Evolutionary conservation across 2,329 filamentous ascomycete genomes (phyloP).

Genomic region (Microdochium paspali): DNA sequence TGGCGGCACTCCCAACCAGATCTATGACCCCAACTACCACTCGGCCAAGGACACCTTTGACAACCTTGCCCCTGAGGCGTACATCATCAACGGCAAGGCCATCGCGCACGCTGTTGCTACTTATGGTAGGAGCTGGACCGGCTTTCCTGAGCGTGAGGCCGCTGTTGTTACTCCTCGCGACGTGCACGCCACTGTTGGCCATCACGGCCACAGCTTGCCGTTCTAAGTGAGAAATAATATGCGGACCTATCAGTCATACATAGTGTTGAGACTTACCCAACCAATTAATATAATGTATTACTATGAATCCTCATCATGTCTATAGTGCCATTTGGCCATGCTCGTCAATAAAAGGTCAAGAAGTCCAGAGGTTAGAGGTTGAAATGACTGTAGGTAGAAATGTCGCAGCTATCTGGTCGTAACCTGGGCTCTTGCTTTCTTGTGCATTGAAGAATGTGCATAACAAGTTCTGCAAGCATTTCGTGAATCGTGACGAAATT

Average conservation of each 20-base stretch:
- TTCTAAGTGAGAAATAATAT: background rate
- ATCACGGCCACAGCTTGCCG: background rate
- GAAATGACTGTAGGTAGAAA: too few species aligned
- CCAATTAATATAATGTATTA: too few species aligned
- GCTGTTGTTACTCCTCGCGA: constrained; percentile 40
- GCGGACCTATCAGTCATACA: background rate
- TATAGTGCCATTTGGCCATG: too few species aligned
- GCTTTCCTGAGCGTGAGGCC: constrained; percentile 24
- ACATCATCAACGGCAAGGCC: constrained; percentile 42
- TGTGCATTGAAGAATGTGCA: too few species aligned
- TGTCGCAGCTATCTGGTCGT: too few species aligned
- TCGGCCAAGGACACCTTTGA: constrained; percentile 37
- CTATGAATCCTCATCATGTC: too few species aligned
- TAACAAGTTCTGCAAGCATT: too few species aligned
- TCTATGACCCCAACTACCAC: constrained; percentile 50
- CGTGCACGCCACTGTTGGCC: constrained; percentile 41
- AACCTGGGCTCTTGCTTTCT: too few species aligned
- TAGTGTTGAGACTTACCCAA: background rate
- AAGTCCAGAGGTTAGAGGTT: too few species aligned
- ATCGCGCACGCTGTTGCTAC: constrained; percentile 43
- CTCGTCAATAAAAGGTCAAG: too few species aligned
- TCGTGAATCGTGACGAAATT: too few species aligned
- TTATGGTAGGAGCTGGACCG: constrained; percentile 35
- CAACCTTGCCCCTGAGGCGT: constrained; percentile 44
- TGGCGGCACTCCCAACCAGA: constrained; percentile 42